These are phyloP conservation scores for Nakazawaea wyomingensis DNA, from an alignment of 805 yeast genomes.

Conservation along the genomic window DNA sequence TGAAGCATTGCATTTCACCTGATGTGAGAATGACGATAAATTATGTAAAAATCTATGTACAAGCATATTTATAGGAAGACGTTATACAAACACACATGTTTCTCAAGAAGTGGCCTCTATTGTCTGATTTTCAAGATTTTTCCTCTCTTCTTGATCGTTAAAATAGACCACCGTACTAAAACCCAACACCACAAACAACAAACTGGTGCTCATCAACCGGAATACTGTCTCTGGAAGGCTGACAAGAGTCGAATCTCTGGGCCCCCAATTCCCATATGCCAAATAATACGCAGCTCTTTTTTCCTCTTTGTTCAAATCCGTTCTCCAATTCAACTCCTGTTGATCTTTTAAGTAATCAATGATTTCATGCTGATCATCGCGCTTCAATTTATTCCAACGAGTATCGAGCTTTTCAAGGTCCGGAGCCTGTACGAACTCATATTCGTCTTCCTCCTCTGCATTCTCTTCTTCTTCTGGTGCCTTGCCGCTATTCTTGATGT, in stretches of 20 bases:
- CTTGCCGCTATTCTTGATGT: not conserved
- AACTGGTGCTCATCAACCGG: constrained; percentile 25
- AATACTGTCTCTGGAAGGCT: constrained; percentile 28
- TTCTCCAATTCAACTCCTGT: constrained; percentile 32
- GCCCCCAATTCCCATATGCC: constrained; percentile 62
- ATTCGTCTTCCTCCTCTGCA: constrained; percentile 22
- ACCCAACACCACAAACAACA: constrained; percentile 29
- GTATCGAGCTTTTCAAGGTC: constrained; percentile 26
- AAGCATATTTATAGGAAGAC: too few species aligned
- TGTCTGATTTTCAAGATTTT: not conserved
- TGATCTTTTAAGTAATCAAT: constrained; percentile 30
- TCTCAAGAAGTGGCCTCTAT: too few species aligned
- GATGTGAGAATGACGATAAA: too few species aligned
- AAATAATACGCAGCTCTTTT: constrained; percentile 55
- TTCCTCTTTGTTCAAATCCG: constrained; percentile 40
- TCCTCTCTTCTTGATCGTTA: constrained; percentile 21
- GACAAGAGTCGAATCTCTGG: constrained; percentile 33
- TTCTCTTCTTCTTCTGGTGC: not conserved
- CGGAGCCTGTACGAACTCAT: constrained; percentile 15
- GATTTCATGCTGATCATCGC: constrained; percentile 30
- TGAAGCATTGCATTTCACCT: too few species aligned
- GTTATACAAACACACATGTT: too few species aligned
- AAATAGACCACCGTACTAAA: constrained; percentile 27
- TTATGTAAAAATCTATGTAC: too few species aligned
- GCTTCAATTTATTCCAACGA: constrained; percentile 28